Evolutionary conservation across 257 asterid genomes (phyloP), one percentile per base, ranked within the genome.

Genomic region (Salvia splendens): DNA sequence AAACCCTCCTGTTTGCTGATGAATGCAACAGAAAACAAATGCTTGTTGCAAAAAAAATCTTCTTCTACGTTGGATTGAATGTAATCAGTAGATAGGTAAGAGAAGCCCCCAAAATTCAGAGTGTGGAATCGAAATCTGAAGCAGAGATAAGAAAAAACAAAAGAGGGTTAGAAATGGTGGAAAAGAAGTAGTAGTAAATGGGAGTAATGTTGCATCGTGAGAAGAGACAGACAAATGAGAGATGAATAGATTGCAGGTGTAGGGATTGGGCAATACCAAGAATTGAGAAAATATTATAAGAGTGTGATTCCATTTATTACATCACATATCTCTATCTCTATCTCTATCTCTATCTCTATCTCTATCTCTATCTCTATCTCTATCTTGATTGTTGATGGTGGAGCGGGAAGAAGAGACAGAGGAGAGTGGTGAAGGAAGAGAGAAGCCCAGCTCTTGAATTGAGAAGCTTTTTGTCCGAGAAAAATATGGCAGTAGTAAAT

Each of bases 351-450:
- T 58, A n/a, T n/a, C n/a, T n/a, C n/a, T 53, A 6, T 1, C 61
- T 11, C 45, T 11, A 53, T 28, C 58, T 5, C 56, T 14, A 56
- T 32, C 67, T 54, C 20, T 51, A 30, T 41, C 54, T 48, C 35
- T 60, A 33, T 38, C 15, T 60, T 17, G 51, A 28, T 59, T 65
- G 55, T 65, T 69, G 71, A 48, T 28, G 45, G 52, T 12, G 79
- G 75, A 55, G 79, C 72, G 75, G 72, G 70, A 64, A 38, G 24
- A 47, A 53, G 46, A 32, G 71, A 63, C 68, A 69, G 63, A 48
- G 28, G 63, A 69, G 57, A 73, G 79, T 57, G 74, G 68, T 47
- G 76, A 69, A 42, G 63, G 64, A 59, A 50, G 69, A 67, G 72
- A 55, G 68, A 54, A 45, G 62, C 24, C 46, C 47, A 75, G 62